Conservation (phyloP, 2,329 filamentous ascomycete genomes). For the Coniella lustricola region DNA sequence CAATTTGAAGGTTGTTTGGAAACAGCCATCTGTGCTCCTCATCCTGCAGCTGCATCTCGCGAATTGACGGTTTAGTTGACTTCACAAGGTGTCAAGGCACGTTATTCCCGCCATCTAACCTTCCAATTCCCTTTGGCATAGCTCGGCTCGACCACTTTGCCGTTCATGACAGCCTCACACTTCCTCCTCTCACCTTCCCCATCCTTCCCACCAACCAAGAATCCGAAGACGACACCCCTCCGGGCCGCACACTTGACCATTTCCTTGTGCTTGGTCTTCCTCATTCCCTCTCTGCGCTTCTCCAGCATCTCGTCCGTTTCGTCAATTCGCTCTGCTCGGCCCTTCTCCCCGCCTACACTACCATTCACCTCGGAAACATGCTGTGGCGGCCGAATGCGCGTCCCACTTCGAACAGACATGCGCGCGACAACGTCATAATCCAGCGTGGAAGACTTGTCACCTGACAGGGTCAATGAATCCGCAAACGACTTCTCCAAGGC, state of each 20-base stretch:
- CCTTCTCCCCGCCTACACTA: slow-evolving; percentile 49
- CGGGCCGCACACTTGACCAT: slow-evolving; percentile 57
- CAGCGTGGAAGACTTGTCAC: background rate
- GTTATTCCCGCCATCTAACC: slow-evolving; percentile 46
- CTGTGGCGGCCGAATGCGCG: slow-evolving; percentile 30
- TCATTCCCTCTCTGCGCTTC: slow-evolving; percentile 42
- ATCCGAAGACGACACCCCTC: slow-evolving; percentile 50
- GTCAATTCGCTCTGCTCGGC: slow-evolving; percentile 41
- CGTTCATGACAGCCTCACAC: slow-evolving; percentile 54
- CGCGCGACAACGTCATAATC: slow-evolving; percentile 22
- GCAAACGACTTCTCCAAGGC: background rate
- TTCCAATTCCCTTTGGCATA: slow-evolving; percentile 57
- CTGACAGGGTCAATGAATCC: background rate
- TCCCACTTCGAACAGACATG: slow-evolving; percentile 31
- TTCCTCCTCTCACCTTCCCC: slow-evolving; percentile 29
- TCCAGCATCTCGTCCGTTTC: slow-evolving; percentile 45
- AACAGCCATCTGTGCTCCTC: too few species aligned
- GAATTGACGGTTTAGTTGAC: background rate
- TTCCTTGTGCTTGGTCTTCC: slow-evolving; percentile 40
- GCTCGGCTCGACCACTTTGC: slow-evolving; percentile 50
- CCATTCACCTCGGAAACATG: slow-evolving; percentile 44
- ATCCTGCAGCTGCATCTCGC: too few species aligned
- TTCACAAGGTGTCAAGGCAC: too few species aligned
- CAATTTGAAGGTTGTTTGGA: background rate
- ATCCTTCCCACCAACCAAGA: slow-evolving; percentile 22